These are phyloP conservation scores for Aspergillus leporis DNA, from an alignment of 495 filamentous ascomycete genomes.

Conservation along the genomic window DNA sequence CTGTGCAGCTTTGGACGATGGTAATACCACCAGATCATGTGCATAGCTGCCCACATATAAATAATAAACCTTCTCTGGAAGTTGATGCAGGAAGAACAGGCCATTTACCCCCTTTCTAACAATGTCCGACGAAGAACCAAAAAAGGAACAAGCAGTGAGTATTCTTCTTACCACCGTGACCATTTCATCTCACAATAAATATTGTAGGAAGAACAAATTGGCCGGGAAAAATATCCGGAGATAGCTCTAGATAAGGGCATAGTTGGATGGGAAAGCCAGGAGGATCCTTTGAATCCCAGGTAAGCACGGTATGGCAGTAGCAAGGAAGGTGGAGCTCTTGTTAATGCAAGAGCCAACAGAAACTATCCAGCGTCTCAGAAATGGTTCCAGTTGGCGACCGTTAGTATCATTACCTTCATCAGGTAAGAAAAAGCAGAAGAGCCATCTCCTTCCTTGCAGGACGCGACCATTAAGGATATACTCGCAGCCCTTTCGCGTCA, in stretches of 20 bases:
- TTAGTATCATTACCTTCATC: constrained; percentile 17
- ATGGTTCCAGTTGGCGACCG: constrained; percentile 11
- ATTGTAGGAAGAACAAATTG: neutral
- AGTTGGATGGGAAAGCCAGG: constrained; percentile 19
- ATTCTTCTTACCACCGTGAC: no score
- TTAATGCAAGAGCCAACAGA: neutral
- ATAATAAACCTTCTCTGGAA: no score
- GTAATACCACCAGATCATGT: no score
- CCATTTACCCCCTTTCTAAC: neutral
- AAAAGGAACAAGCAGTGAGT: neutral
- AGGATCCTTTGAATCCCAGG: constrained; percentile 18
- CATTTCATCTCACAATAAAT: neutral
- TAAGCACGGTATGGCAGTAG: neutral
- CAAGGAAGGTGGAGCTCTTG: neutral
- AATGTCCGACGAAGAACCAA: neutral
- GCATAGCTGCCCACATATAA: no score
- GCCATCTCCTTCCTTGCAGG: neutral
- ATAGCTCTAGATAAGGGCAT: constrained; percentile 11
- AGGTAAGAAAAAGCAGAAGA: constrained; percentile 11
- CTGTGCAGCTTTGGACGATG: no score
- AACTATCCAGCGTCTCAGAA: constrained; percentile 12
- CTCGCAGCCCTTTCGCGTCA: constrained; percentile 12
- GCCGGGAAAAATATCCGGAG: constrained; percentile 8
- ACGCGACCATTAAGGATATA: neutral
- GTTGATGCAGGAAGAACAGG: no score